A percentile compares a stretch with the other conserved stretches of the same genome.
Evolutionary conservation across 768 basidiomycete species (phyloP).

Genomic region (Boletus sp.): DNA sequence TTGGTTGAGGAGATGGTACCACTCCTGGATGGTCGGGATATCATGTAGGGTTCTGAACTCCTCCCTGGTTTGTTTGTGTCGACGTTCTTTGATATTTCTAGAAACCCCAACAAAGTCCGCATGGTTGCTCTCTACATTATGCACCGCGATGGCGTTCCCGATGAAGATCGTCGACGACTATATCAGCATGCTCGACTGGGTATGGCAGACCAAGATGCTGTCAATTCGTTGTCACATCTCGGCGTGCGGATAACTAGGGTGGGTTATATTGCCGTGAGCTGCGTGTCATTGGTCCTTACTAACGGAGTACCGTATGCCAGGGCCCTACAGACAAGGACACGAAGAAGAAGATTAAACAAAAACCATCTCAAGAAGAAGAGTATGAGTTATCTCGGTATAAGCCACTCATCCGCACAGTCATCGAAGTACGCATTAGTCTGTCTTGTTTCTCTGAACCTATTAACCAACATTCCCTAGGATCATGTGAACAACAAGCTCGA

Average conservation of each 20-base stretch:
- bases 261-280: constrained; percentile 20
- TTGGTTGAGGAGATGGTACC: constrained; percentile 99
- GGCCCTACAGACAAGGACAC: constrained; percentile 72
- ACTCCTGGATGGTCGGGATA: constrained; percentile 79
- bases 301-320: constrained; percentile 36
- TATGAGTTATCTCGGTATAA: constrained; percentile 96
- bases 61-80: neutral
- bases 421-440: constrained; percentile 61
- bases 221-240: constrained; percentile 81
- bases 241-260: constrained; percentile 87
- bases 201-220: constrained; percentile 87
- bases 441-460: neutral
- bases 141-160: constrained; percentile 95
- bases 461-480: constrained; percentile 51
- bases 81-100: constrained; percentile 31
- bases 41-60: constrained; percentile 56
- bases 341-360: constrained; percentile 81
- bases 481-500: constrained; percentile 80
- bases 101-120: constrained; percentile 90
- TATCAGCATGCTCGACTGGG: constrained; percentile 93
- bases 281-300: neutral
- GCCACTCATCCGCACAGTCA: constrained; percentile 73
- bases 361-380: constrained; percentile 75
- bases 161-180: constrained; percentile 90
- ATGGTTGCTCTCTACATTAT: constrained; percentile 95